phyloP scores from a whole-genome alignment of 2,329 filamentous ascomycete species.

The Penicillium rolfsii region DNA sequence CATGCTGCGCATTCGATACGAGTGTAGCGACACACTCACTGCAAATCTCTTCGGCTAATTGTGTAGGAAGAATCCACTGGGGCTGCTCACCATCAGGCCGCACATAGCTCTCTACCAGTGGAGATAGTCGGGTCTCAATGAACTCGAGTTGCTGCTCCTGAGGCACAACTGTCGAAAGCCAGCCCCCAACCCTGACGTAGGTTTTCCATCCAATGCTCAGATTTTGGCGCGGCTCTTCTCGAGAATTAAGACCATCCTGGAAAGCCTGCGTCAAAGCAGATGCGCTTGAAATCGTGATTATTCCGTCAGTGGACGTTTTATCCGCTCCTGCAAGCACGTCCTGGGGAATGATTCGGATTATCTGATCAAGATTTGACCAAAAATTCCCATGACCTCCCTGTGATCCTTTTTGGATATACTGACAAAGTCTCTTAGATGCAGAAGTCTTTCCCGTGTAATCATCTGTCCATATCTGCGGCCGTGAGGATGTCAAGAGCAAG shows the following conservation, averaged over 20 bases:
- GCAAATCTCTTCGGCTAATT: slow-evolving; percentile 44
- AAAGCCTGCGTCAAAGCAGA: slow-evolving; percentile 68
- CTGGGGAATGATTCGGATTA: slow-evolving; percentile 62
- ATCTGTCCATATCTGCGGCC: slow-evolving; percentile 74
- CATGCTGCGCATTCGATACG: slow-evolving; percentile 47
- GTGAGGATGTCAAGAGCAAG: slow-evolving; percentile 63
- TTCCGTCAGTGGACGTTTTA: slow-evolving; percentile 27
- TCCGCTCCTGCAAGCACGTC: slow-evolving; percentile 47
- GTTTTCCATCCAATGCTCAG: slow-evolving; percentile 71
- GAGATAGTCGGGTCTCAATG: slow-evolving; percentile 53
- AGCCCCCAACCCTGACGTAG: slow-evolving; percentile 68
- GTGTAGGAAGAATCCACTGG: slow-evolving; percentile 56
- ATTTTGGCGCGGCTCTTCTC: slow-evolving; percentile 74
- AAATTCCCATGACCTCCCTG: slow-evolving; percentile 73
- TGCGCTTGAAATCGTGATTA: slow-evolving; percentile 53
- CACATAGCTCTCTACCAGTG: slow-evolving; percentile 59
- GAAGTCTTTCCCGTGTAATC: slow-evolving; percentile 62
- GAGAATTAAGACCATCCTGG: slow-evolving; percentile 69
- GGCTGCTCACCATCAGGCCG: slow-evolving; percentile 49
- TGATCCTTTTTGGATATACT: slow-evolving; percentile 81
- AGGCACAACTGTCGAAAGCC: slow-evolving; percentile 55
- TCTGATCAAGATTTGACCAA: slow-evolving; percentile 69
- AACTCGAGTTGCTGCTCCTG: slow-evolving; percentile 54
- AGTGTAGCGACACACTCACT: slow-evolving; percentile 45
- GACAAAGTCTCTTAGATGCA: slow-evolving; percentile 62